Base-by-base conservation (phyloP, 345 rosid genomes). In the sweet orange (Citrus sinensis) region DNA sequence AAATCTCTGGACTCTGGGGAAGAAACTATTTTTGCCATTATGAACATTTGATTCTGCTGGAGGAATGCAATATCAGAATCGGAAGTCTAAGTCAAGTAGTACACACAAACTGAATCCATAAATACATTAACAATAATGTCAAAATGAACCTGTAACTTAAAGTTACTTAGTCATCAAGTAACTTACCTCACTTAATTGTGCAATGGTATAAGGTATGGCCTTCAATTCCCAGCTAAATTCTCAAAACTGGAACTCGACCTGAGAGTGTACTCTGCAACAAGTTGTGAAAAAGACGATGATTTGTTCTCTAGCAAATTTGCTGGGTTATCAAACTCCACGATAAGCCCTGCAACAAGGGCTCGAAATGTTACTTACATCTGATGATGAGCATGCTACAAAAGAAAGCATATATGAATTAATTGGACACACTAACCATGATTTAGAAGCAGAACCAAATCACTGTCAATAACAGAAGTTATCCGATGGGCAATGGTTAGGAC, bases 401-500 rank as follows among this genome's bases (percentile, higher is more conserved):
- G 9, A 79, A 13, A 4, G 20, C 2, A 19, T 24, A 55, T 30
- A 17, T 14, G 8, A 6, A 11, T 4, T 13, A 3, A 42, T 24
- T 30, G 22, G 22, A 54, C 20, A 54, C 22, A 85, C 90, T 74
- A 30, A 92, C 98, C 97, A 1, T 88, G 69, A 81, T 81, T 90
- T 60, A 95, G 85, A 73, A 95, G 91, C 79, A 95, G 82, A 82
- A 93, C 95, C 91, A 89, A 87, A 78, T 92, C 94, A 37, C 97
- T 92, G 54, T 95, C 90, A 27, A 95, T 86, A 74, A 95, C 92
- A 13, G 97, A 93, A 30, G 98, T 90, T 82, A 93, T 95, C 37
- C 98, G 87, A 80, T 93, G 95, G 0, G 98, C 98, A 49, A 93
- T 90, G 63, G 95, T 92, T 77, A 93, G 84, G 76, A 93, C 94